These are phyloP conservation scores for Luffa acutangula DNA, from an alignment of 306 rosid genomes.

Conservation along the genomic window DNA sequence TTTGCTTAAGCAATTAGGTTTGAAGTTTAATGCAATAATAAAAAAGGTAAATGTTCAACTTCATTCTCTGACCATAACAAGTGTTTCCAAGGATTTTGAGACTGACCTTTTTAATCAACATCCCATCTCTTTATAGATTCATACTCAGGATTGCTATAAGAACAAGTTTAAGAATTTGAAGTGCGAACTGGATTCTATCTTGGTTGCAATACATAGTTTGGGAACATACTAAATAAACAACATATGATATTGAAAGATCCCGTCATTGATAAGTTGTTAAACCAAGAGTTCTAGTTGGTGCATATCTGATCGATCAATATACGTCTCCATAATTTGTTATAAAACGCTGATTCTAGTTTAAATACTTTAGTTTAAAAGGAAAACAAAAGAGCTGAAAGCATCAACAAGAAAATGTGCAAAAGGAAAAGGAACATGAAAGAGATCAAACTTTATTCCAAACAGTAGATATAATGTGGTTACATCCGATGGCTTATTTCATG, in stretches of 20 bases:
- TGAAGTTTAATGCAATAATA: not conserved
- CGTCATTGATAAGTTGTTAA: not conserved
- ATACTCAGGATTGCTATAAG: not conserved
- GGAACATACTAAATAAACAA: no score
- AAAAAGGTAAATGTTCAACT: not conserved
- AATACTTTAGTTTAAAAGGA: not conserved
- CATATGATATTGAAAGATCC: not conserved
- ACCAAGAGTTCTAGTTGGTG: not conserved
- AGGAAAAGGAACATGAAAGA: not conserved
- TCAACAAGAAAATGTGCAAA: not conserved
- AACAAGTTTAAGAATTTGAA: not conserved
- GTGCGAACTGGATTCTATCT: not conserved
- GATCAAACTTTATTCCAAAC: not conserved
- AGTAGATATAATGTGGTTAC: not conserved
- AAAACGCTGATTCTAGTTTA: not conserved
- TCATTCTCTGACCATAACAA: no score
- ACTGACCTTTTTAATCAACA: no score
- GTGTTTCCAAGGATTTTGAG: no score
- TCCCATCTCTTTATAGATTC: no score
- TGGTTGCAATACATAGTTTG: no score
- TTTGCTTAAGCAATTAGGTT: not conserved
- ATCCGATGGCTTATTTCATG: not conserved
- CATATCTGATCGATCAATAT: not conserved
- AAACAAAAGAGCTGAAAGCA: not conserved
- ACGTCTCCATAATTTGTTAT: not conserved